A percentile compares a stretch with the other conserved stretches of the same genome.
Evolutionary conservation across 176 grass and related monocot genomes (phyloP).

Genomic region (Aegilops sharonensis): DNA sequence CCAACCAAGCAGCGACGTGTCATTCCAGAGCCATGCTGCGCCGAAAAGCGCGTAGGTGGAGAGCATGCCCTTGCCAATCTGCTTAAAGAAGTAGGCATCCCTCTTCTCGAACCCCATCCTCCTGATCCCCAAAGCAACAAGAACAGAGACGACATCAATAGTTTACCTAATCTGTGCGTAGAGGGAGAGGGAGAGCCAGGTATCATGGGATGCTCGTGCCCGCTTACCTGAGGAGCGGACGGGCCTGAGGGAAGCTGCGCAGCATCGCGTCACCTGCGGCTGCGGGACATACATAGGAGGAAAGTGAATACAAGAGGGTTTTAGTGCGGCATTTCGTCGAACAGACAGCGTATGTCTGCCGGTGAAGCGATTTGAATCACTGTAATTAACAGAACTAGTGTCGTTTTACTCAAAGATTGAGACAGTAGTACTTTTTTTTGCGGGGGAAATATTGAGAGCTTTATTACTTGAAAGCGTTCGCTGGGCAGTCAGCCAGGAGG

Average conservation of each 20-base stretch:
- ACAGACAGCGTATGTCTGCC: not conserved
- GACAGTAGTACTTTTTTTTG: not conserved
- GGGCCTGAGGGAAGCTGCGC: slow-evolving; percentile 46
- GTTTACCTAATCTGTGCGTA: not conserved
- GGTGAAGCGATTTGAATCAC: not conserved
- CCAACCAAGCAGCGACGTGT: slow-evolving; percentile 77
- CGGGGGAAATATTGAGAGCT: too few relatives aligned
- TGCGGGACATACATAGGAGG: not conserved
- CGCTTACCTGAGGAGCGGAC: slow-evolving; percentile 54
- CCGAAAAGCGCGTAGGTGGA: slow-evolving; percentile 73
- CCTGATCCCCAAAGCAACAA: slow-evolving; percentile 17
- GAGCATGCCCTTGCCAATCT: slow-evolving; percentile 74
- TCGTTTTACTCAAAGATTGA: not conserved
- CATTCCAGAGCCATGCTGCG: slow-evolving; percentile 66
- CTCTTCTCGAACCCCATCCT: slow-evolving; percentile 61
- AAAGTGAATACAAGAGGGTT: not conserved
- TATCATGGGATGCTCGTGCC: not conserved
- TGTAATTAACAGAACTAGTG: not conserved
- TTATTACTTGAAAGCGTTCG: too few relatives aligned
- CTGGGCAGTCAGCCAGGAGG: too few relatives aligned
- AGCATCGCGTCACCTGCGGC: slow-evolving; percentile 36
- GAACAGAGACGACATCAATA: not conserved
- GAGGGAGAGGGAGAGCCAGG: not conserved
- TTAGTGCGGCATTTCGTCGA: slow-evolving; percentile 28
- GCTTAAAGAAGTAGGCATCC: slow-evolving; percentile 75